These are phyloP conservation scores for Suillus hirtellus DNA, from an alignment of 768 basidiomycete species.

Conservation along the genomic window DNA sequence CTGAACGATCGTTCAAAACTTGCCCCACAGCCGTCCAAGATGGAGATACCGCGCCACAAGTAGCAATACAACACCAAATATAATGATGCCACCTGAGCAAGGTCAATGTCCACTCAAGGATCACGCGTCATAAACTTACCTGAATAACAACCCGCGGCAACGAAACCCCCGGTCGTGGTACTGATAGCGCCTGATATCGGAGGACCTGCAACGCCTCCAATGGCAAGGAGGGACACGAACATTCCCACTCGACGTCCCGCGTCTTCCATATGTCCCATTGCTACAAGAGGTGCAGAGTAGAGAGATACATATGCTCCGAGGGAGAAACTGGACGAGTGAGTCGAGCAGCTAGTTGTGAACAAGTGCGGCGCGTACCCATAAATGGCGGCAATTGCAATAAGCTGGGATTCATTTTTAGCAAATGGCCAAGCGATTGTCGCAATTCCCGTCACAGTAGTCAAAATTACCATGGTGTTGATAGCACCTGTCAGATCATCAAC, in stretches of 20 bases:
- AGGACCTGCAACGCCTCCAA: constrained; percentile 70
- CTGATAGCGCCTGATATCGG: constrained; percentile 76
- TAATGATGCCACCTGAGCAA: constrained; percentile 36
- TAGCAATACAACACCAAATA: constrained; percentile 45
- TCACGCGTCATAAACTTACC: constrained; percentile 20
- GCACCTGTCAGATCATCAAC: constrained; percentile 44
- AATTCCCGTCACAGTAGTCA: constrained; percentile 53
- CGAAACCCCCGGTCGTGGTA: constrained; percentile 47
- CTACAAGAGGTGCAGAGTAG: constrained; percentile 55
- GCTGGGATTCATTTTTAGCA: constrained; percentile 40
- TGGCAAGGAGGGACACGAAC: constrained; percentile 56
- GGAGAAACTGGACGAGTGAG: constrained; percentile 42
- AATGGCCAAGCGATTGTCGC: constrained; percentile 76
- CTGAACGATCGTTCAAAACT: constrained; percentile 13
- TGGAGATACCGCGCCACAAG: constrained; percentile 41
- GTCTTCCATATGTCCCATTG: constrained; percentile 50
- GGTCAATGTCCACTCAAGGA: background rate
- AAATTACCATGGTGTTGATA: constrained; percentile 68
- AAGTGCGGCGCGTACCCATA: constrained; percentile 56
- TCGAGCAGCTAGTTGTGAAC: background rate
- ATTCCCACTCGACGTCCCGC: constrained; percentile 68
- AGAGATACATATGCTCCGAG: constrained; percentile 65
- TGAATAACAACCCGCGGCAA: constrained; percentile 41
- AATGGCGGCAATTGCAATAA: constrained; percentile 55
- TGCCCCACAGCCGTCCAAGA: constrained; percentile 41